Conservation (phyloP, 1,284 basidiomycete species). For the Puccinia coronata region DNA sequence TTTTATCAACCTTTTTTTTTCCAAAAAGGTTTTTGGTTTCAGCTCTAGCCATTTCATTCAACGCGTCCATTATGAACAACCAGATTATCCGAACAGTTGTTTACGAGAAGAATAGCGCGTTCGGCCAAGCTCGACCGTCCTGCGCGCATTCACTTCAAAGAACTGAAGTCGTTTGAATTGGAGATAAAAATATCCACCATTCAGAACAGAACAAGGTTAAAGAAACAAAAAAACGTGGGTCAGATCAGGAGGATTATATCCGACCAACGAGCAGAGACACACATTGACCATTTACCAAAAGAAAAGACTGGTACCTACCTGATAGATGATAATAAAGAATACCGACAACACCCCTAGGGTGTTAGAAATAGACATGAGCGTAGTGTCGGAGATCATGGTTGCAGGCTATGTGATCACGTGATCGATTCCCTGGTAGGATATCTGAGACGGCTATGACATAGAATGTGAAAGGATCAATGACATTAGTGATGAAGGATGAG, state of each 20-base stretch:
- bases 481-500: too few species aligned
- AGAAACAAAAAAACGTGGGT: background rate
- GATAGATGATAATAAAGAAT: constrained; percentile 45
- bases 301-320: background rate
- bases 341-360: constrained; percentile 38
- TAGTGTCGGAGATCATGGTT: constrained; percentile 39
- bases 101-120: constrained; percentile 29
- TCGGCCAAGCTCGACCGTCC: constrained; percentile 38
- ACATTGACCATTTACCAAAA: background rate
- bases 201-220: too few species aligned
- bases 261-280: background rate
- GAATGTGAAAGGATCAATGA: too few species aligned
- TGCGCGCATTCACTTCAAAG: constrained; percentile 46
- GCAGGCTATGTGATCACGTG: too few species aligned
- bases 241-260: background rate
- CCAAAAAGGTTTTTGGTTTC: too few species aligned
- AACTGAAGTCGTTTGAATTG: constrained; percentile 33
- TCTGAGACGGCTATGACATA: too few species aligned
- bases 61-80: too few species aligned
- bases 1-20: too few species aligned
- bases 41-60: too few species aligned
- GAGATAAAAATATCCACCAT: too few species aligned
- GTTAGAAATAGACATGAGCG: constrained; percentile 47
- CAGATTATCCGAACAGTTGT: background rate
- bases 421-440: too few species aligned